phyloP scores from a whole-genome alignment of 2,329 filamentous ascomycete species.

The Scopulariopsis brevicaulis region DNA sequence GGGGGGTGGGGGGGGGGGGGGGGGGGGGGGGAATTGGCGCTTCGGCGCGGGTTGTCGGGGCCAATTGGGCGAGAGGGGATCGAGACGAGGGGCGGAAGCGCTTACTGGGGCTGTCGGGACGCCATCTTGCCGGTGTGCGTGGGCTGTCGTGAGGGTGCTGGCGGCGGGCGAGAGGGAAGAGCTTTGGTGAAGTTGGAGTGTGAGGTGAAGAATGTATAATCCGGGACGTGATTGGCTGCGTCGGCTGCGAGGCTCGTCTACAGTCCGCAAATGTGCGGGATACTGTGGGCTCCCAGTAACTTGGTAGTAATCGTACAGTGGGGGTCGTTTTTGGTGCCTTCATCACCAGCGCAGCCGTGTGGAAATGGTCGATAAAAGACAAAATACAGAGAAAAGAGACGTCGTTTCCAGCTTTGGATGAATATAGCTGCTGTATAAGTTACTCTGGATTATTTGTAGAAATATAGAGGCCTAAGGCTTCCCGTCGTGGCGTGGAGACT shows the following conservation, averaged over 20 bases:
- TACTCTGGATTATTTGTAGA: too few relatives aligned
- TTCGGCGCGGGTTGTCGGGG: background rate
- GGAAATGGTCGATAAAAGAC: too few relatives aligned
- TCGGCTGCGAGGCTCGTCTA: background rate
- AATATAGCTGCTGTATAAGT: too few relatives aligned
- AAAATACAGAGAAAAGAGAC: too few relatives aligned
- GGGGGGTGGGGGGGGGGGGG: too few relatives aligned
- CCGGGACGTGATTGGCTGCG: background rate
- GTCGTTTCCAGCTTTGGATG: too few relatives aligned
- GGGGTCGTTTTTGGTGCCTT: background rate
- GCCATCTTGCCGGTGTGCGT: constrained; percentile 22
- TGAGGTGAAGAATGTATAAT: background rate
- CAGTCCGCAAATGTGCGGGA: background rate
- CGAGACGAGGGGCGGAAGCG: constrained; percentile 6
- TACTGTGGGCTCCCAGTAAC: background rate
- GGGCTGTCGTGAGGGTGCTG: background rate
- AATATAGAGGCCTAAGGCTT: too few relatives aligned
- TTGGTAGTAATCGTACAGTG: background rate
- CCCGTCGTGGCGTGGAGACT: too few relatives aligned
- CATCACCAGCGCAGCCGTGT: background rate
- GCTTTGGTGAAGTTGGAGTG: constrained; percentile 2
- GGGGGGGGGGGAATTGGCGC: background rate
- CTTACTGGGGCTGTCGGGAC: constrained; percentile 29
- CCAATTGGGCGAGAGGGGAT: constrained; percentile 7
- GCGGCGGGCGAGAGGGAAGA: background rate